A percentile compares a stretch with the other conserved stretches of the same genome.
Conservation (phyloP, 306 rosid genomes). For the Casuarina glauca region DNA sequence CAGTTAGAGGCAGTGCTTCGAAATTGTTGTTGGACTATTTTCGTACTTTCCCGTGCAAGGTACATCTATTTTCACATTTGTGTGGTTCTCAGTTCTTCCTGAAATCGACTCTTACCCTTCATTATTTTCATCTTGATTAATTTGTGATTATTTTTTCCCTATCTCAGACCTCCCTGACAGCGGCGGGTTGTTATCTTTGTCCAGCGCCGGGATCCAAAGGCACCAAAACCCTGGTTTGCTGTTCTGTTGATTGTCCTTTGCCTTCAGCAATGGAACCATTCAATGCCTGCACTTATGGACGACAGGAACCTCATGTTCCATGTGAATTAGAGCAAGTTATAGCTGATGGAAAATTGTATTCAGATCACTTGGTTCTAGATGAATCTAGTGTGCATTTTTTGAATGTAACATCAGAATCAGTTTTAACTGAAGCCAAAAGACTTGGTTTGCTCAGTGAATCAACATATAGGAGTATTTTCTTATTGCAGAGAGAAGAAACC, state of each 20-base stretch:
- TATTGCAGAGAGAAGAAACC: constrained; percentile 64
- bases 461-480: constrained; percentile 47
- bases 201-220: constrained; percentile 91
- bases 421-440: constrained; percentile 70
- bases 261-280: constrained; percentile 56
- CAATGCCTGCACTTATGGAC: constrained; percentile 23
- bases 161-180: constrained; percentile 77
- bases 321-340: constrained; percentile 50
- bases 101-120: neutral
- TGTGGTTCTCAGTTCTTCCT: neutral
- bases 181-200: constrained; percentile 91
- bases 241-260: constrained; percentile 61
- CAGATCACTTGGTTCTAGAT: constrained; percentile 41
- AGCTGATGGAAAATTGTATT: constrained; percentile 49
- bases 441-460: constrained; percentile 63
- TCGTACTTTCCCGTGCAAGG: constrained; percentile 77
- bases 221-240: constrained; percentile 64
- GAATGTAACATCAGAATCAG: constrained; percentile 47
- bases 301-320: constrained; percentile 28
- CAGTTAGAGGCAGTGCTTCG: constrained; percentile 73
- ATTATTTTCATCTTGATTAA: neutral
- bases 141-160: neutral
- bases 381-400: constrained; percentile 72
- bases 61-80: constrained; percentile 27
- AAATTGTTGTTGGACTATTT: constrained; percentile 68